Percentiles rank a stretch among this genome's conserved stretches.
phyloP scores from a whole-genome alignment of 2,329 filamentous ascomycete genomes.

The Tolypocladium inflatum region DNA sequence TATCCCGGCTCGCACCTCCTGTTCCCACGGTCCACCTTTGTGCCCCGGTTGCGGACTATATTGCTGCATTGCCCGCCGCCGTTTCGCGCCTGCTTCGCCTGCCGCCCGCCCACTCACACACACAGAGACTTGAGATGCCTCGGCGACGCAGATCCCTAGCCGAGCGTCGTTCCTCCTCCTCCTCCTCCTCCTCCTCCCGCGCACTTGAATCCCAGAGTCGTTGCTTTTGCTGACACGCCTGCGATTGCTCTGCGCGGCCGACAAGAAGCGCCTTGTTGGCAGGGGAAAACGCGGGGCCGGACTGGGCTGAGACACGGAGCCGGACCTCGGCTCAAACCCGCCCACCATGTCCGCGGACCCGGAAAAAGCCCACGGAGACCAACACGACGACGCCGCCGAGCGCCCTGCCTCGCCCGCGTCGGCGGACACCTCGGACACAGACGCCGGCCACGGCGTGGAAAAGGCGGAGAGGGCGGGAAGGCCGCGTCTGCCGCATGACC shows the following conservation, averaged over 20 bases:
- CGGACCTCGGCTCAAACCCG: background rate
- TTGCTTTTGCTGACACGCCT: background rate
- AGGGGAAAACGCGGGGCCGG: background rate
- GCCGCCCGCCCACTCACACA: background rate
- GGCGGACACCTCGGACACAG: background rate
- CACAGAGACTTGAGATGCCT: background rate
- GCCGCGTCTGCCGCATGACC: background rate
- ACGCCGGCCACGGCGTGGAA: background rate
- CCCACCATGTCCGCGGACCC: conserved; percentile 1
- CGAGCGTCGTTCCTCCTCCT: background rate
- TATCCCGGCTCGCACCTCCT: background rate
- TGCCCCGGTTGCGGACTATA: background rate
- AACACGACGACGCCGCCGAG: background rate
- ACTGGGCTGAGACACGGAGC: background rate
- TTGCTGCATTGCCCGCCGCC: background rate
- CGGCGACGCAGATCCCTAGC: background rate
- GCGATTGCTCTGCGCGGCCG: background rate
- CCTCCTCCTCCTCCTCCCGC: background rate
- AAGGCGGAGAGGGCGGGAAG: background rate
- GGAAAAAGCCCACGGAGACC: background rate
- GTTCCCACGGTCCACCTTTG: background rate
- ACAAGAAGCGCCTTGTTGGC: background rate
- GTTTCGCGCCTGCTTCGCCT: background rate
- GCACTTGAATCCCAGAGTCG: background rate
- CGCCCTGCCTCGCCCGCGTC: background rate